Base-by-base conservation (phyloP, 139 green algal genomes). In the Chlamydomonas sp. region DNA sequence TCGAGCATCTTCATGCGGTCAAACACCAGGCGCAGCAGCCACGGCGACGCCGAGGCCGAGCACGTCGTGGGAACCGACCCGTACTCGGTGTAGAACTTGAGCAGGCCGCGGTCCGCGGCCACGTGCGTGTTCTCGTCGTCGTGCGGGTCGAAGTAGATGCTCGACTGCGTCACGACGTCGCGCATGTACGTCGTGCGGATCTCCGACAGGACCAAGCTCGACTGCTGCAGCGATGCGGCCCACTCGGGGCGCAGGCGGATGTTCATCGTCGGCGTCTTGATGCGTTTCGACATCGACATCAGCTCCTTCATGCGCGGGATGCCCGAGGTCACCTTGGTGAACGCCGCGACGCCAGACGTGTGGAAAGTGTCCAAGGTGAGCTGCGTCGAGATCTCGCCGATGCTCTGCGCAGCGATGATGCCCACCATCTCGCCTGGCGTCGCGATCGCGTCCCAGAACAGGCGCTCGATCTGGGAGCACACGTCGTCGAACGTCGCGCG, bases 271-370 rank as follows among this genome's bases (percentile, higher is more conserved):
- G 93, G 93, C 63, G 93, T 98, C 67, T 97, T 97, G 78, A 96
- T 97, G 78, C 90, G 94, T 5, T 31, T 47, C 6, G 24, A 54
- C 29, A 97, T 85, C 78, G 96, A 96, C 81, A 98, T 97, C 82
- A 98, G 95, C 76, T 98, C 93, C 10, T 86, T 95, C 35, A 98
- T 77, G 34, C 93, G 88, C 16, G 93, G 93, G 74, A 98, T 91
- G 50, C 93, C 93, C 58, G 96, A 88, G 31, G 91, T 63, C 94
- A 83, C 73, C 88, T 85, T 35, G 86, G 81, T 60, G 75, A 87
- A 58, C 95, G 92, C 35, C 22, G 63, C 28, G 3, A 35, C 5
- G 71, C 87, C 89, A 3, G 89, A 88, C 71, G 81, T 88, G 72
- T 98, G 93, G 84, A 98, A 98, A 16, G 93, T 95, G 60, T 70